Evolutionary conservation across 345 rosid genomes (phyloP).

Genomic region (Euphorbia tirucalli): DNA sequence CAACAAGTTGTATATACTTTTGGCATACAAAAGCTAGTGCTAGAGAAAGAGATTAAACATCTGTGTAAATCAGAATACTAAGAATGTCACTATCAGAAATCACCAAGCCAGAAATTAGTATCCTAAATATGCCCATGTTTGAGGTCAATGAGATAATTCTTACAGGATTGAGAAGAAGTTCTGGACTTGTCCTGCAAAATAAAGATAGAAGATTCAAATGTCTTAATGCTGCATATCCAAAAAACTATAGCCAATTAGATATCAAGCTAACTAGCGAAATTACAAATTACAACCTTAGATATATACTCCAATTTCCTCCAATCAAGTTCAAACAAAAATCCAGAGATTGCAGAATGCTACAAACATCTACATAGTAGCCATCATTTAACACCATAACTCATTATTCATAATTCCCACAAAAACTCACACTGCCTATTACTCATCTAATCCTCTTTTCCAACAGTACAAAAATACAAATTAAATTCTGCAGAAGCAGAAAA

Average conservation of each 20-base stretch:
- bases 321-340: background rate
- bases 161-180: slow-evolving; percentile 92
- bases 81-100: background rate
- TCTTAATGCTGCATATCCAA: background rate
- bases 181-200: slow-evolving; percentile 85
- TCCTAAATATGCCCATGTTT: slow-evolving; percentile 5
- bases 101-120: background rate
- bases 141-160: slow-evolving; percentile 32
- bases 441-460: background rate
- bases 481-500: background rate
- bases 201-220: slow-evolving; percentile 12
- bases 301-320: background rate
- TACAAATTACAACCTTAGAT: slow-evolving; percentile 7
- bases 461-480: background rate
- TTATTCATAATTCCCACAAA: background rate
- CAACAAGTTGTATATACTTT: background rate
- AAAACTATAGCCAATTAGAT: background rate
- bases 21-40: background rate
- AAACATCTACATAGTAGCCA: background rate
- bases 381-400: background rate
- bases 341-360: background rate
- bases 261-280: background rate
- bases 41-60: background rate
- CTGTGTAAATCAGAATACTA: background rate
- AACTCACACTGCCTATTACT: background rate